Evolutionary conservation across 371 early-diverging fungal genomes (phyloP).

Genomic region (Mortierella sp.): DNA sequence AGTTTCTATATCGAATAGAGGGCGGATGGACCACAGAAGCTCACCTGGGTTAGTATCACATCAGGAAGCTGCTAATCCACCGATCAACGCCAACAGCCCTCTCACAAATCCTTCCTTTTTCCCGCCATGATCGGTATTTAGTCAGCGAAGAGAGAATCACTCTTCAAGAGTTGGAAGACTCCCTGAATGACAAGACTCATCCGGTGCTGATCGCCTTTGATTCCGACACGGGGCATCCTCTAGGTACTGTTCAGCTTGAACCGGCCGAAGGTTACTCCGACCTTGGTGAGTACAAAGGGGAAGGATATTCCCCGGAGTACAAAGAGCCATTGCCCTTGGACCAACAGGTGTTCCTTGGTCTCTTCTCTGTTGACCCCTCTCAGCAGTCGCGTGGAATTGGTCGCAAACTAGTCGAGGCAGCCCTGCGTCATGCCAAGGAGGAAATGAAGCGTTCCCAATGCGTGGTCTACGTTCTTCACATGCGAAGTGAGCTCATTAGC

Average conservation of each 20-base stretch:
- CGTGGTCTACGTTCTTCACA: conserved; percentile 61
- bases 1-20: conserved; percentile 12
- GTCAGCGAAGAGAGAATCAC: conserved; percentile 42
- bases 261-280: conserved; percentile 36
- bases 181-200: conserved; percentile 32
- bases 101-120: not conserved
- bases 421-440: conserved; percentile 54
- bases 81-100: not conserved
- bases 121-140: not conserved
- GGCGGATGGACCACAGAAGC: conserved; percentile 54
- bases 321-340: conserved; percentile 28
- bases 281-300: conserved; percentile 31
- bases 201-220: conserved; percentile 46
- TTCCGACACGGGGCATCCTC: conserved; percentile 29
- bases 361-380: conserved; percentile 62
- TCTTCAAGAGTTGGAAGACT: conserved; percentile 21
- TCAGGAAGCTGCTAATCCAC: not conserved
- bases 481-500: conserved; percentile 59
- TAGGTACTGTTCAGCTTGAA: conserved; percentile 50
- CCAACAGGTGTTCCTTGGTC: conserved; percentile 51
- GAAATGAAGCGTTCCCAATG: conserved; percentile 53
- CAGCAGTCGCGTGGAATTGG: conserved; percentile 67
- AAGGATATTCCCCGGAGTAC: conserved; percentile 16
- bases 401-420: conserved; percentile 60
- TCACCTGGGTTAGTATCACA: conserved; percentile 24